These are phyloP conservation scores for Mesotaenium endlicherianum DNA, from an alignment of 139 green algal genomes.

Conservation along the genomic window DNA sequence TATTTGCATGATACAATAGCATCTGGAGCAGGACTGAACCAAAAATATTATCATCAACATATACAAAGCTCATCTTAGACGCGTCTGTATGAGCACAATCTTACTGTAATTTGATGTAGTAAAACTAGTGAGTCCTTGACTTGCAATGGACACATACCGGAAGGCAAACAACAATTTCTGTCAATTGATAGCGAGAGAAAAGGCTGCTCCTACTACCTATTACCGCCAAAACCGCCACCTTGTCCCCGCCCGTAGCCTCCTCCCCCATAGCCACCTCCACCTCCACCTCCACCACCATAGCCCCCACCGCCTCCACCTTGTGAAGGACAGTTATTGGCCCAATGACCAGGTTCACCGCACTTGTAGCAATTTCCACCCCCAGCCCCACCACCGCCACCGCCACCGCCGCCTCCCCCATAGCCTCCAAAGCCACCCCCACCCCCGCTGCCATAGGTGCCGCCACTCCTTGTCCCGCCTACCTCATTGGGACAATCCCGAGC, in stretches of 20 bases:
- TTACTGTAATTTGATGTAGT: too few species aligned
- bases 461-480: conserved; percentile 15
- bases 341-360: conserved; percentile 54
- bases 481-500: conserved; percentile 44
- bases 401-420: conserved; percentile 18
- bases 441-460: conserved; percentile 17
- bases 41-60: too few species aligned
- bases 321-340: conserved; percentile 51
- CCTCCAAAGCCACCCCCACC: too few species aligned
- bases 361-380: conserved; percentile 47
- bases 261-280: conserved; percentile 14
- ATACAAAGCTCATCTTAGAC: too few species aligned
- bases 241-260: conserved; percentile 6
- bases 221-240: background rate
- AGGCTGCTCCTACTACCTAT: background rate
- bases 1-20: too few species aligned
- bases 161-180: too few species aligned
- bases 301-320: conserved; percentile 33
- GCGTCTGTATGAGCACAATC: too few species aligned
- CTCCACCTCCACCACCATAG: conserved; percentile 14
- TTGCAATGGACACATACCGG: too few species aligned
- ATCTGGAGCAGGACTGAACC: too few species aligned
- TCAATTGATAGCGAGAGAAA: too few species aligned
- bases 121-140: too few species aligned
- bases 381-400: conserved; percentile 19